A percentile compares a stretch with the other conserved stretches of the same genome.
These are phyloP conservation scores for Aaosphaeria arxii DNA, from an alignment of 2,329 filamentous ascomycete species.

Conservation along the genomic window DNA sequence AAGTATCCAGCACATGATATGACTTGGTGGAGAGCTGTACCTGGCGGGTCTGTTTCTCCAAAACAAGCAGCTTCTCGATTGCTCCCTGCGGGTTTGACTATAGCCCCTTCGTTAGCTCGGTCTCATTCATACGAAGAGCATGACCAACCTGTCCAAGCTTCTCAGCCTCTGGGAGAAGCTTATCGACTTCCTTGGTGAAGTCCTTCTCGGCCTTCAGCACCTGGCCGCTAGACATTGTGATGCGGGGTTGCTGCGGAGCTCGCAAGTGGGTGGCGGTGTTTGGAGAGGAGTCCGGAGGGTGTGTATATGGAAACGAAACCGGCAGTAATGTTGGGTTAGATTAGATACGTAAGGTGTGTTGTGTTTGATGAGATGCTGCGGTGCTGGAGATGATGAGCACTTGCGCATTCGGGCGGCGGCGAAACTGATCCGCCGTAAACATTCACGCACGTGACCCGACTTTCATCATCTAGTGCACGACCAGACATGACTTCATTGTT, in stretches of 20 bases:
- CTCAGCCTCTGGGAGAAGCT: constrained; percentile 86
- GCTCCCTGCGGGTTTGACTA: constrained; percentile 78
- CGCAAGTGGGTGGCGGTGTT: neutral
- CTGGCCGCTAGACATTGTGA: constrained; percentile 73
- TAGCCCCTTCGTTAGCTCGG: constrained; percentile 14
- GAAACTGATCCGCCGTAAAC: neutral
- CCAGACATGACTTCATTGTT: too few species aligned
- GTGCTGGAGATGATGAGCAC: constrained; percentile 2
- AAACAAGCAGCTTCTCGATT: constrained; percentile 84
- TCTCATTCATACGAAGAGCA: neutral
- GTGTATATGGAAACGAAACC: neutral
- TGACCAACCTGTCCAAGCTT: constrained; percentile 73
- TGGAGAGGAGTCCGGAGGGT: neutral
- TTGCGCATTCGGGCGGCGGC: constrained; percentile 1
- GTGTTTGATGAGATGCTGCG: constrained; percentile 6
- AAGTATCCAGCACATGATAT: constrained; percentile 7
- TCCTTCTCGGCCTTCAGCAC: constrained; percentile 95
- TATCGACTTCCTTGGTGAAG: constrained; percentile 94
- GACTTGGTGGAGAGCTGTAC: constrained; percentile 43
- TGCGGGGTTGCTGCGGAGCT: constrained; percentile 13
- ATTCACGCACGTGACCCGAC: neutral
- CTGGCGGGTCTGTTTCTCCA: constrained; percentile 98
- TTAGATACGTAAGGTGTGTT: neutral
- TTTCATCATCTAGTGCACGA: too few species aligned
- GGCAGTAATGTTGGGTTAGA: neutral